Evolutionary conservation across 805 yeast species (phyloP).

Genomic region (Sugiyamaella boreocaroliniensis): DNA sequence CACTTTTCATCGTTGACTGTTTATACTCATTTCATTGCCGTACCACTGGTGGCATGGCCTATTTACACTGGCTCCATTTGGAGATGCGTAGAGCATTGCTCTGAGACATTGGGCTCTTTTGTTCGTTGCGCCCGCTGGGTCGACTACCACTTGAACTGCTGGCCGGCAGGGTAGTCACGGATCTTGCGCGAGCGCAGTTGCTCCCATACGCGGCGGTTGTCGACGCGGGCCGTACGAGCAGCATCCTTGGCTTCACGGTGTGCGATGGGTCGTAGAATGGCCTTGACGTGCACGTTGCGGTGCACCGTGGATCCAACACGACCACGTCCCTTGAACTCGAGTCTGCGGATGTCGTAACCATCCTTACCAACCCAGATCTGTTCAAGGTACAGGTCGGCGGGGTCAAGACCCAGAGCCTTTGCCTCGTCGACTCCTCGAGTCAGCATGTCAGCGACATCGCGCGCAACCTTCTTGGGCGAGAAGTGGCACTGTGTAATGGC

Average conservation of each 20-base stretch:
- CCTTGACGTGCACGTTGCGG: constrained; percentile 73
- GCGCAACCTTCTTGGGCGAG: constrained; percentile 67
- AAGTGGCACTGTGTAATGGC: constrained; percentile 94
- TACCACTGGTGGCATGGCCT: too few species aligned
- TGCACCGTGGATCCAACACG: constrained; percentile 73
- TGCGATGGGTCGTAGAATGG: constrained; percentile 56
- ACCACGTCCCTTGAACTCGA: constrained; percentile 86
- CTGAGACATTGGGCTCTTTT: too few species aligned
- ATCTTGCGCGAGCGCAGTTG: constrained; percentile 36
- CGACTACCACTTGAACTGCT: constrained; percentile 33
- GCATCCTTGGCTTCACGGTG: constrained; percentile 44
- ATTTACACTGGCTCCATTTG: too few species aligned
- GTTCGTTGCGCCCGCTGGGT: too few species aligned
- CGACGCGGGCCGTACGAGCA: constrained; percentile 40
- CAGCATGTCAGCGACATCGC: constrained; percentile 70
- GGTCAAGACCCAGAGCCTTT: constrained; percentile 48
- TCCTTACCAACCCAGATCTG: constrained; percentile 92
- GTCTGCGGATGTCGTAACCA: constrained; percentile 61
- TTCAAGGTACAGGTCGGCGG: constrained; percentile 59
- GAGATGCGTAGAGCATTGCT: too few species aligned
- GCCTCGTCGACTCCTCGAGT: constrained; percentile 69
- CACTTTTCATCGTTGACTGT: too few species aligned
- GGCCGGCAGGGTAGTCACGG: constrained; percentile 27
- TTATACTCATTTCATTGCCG: too few species aligned
- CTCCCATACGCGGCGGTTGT: constrained; percentile 47